Evolutionary conservation across 371 early-diverging fungal genomes (phyloP), one percentile per base, ranked within the genome.

Genomic region (Parasitella parasitica): DNA sequence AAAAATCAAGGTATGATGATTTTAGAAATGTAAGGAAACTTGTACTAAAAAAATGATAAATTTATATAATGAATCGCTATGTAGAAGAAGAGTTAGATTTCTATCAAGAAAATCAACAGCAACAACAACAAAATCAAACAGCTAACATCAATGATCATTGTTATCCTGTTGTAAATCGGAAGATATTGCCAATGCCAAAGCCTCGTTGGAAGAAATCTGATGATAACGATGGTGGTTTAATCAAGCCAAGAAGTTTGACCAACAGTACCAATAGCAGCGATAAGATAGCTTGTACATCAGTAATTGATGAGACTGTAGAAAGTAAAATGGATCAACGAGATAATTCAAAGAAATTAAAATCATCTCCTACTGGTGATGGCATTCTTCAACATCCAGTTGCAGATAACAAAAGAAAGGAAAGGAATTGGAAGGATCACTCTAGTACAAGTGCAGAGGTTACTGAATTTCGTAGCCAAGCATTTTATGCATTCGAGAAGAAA

Each of bases 291-390:
- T 38, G 38, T 20, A 24, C 28, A 60, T 22, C 43, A 43, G 43
- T 11, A 34, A 6, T 22, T 11, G 22, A 18, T 22, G 43, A 43
- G 20, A 8, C 6, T 18, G 43, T 20, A 41, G 41, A 41, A 9
- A 41, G 7, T 18, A 41, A 41, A 18, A 9, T 20, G 5, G 32
- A 16, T 13, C 16, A 64, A 28, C 38, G 61, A 18, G 60, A 63
- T n/a, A 61, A 59, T n/a, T 53, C 53, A n/a, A 72, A 68, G 20
- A 72, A 72, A 41, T 38, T 72, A 37, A 72, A 68, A 52, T 63
- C 68, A 9, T 54, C 39, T 16, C 3, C 13, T n/a, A 20, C 46
- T 35, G 32, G 13, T 20, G 16, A 2, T 7, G 39, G 28, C 11
- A 20, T 43, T 3, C 8, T 43, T 20, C 43, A 43, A 20, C 43